These are phyloP conservation scores for Scheffersomyces stambukii DNA, from an alignment of 1,139 yeast genomes.

Conservation along the genomic window DNA sequence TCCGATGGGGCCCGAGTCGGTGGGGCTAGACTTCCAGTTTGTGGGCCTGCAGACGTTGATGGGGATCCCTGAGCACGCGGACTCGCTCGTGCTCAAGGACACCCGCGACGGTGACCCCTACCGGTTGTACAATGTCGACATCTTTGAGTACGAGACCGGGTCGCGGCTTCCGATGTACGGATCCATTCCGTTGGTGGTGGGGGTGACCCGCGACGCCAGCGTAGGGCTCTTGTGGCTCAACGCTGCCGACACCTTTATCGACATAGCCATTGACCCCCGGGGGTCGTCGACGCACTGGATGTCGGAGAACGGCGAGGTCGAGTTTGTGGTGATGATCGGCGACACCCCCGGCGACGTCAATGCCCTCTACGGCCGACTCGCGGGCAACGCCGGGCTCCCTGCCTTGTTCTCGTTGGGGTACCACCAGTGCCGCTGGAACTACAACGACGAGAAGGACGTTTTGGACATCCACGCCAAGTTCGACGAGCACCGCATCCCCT, in stretches of 20 bases:
- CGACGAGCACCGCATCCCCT: slow-evolving; percentile 75
- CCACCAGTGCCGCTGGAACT: slow-evolving; percentile 98
- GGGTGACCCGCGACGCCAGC: slow-evolving; percentile 53
- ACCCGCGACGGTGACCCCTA: slow-evolving; percentile 67
- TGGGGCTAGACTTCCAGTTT: slow-evolving; percentile 74
- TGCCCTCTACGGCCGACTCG: slow-evolving; percentile 60
- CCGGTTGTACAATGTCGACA: slow-evolving; percentile 86
- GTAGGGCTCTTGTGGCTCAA: slow-evolving; percentile 90
- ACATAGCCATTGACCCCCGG: slow-evolving; percentile 45
- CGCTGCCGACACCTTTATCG: slow-evolving; percentile 89
- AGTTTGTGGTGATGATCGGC: slow-evolving; percentile 67
- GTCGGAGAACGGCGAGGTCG: slow-evolving; percentile 83
- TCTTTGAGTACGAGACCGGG: slow-evolving; percentile 83
- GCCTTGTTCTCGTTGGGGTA: slow-evolving; percentile 79
- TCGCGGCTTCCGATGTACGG: slow-evolving; percentile 93
- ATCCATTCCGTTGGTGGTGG: slow-evolving; percentile 81
- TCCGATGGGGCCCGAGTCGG: slow-evolving; percentile 87
- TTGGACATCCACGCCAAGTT: slow-evolving; percentile 62
- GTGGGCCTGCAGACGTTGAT: slow-evolving; percentile 59
- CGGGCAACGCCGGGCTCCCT: slow-evolving; percentile 78
- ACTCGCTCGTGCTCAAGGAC: slow-evolving; percentile 65
- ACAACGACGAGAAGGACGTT: slow-evolving; percentile 83
- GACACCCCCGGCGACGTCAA: slow-evolving; percentile 58
- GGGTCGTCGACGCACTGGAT: slow-evolving; percentile 72
- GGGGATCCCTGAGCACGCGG: slow-evolving; percentile 97